phyloP scores from a whole-genome alignment of 257 asterid genomes.

The Paulownia fortunei region DNA sequence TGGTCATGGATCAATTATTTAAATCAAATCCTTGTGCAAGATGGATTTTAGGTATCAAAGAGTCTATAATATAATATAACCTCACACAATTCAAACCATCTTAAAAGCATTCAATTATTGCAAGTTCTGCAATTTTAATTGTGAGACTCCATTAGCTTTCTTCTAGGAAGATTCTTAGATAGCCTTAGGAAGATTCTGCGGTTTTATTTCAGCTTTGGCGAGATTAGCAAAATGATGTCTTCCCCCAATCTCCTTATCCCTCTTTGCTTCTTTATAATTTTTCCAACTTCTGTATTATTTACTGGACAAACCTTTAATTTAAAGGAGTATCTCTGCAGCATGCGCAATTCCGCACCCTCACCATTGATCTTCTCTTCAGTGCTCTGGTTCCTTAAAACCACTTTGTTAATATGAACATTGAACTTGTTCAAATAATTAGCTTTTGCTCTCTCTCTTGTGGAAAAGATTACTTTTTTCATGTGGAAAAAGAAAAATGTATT shows the following conservation, averaged over 20 bases:
- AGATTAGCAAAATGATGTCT: neutral
- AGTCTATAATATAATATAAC: neutral
- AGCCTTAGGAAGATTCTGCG: neutral
- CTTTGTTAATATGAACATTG: neutral
- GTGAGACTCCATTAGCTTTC: neutral
- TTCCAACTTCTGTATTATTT: neutral
- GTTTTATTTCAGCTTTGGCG: slow-evolving; percentile 7
- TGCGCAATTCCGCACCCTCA: neutral
- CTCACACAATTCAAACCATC: neutral
- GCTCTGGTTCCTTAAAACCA: neutral
- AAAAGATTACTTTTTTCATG: no score
- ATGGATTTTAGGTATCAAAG: neutral
- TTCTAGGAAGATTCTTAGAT: neutral
- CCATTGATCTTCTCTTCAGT: neutral
- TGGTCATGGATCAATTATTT: neutral
- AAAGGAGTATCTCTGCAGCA: neutral
- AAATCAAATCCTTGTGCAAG: neutral
- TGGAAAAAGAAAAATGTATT: no score
- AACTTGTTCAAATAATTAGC: no score
- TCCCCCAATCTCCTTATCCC: neutral
- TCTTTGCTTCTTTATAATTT: neutral
- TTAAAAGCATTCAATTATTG: neutral
- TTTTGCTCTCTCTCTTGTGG: no score
- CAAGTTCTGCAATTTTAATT: neutral
- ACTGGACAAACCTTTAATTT: neutral